Evolutionary conservation across 257 asterid genomes (phyloP).

Genomic region (Lycium ferocissimum): DNA sequence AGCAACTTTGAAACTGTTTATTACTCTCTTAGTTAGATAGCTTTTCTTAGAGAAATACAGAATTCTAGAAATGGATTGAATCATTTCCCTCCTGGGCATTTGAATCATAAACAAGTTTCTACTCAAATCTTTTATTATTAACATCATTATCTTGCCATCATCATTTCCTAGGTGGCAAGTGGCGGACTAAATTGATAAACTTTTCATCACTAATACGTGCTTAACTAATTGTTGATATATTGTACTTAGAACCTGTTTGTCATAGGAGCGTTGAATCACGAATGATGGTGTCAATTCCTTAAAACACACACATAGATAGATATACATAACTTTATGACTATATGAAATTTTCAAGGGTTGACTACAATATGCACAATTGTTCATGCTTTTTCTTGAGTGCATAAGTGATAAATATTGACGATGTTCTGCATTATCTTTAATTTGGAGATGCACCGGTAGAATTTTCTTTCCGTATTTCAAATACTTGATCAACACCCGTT

Average conservation of each 20-base stretch:
- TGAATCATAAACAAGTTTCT: neutral
- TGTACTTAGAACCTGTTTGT: neutral
- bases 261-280: neutral
- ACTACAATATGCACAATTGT: too few relatives aligned
- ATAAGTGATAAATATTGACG: too few relatives aligned
- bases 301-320: too few relatives aligned
- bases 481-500: too few relatives aligned
- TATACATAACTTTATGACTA: too few relatives aligned
- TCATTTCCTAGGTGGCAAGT: neutral
- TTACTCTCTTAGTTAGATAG: neutral
- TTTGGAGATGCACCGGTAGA: too few relatives aligned
- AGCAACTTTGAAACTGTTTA: neutral
- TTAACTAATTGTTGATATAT: neutral
- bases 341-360: too few relatives aligned
- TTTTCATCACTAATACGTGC: neutral
- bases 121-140: neutral
- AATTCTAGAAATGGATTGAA: neutral
- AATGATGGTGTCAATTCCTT: too few relatives aligned
- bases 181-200: neutral
- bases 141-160: neutral
- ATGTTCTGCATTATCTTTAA: too few relatives aligned
- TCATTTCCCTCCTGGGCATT: neutral
- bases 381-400: too few relatives aligned
- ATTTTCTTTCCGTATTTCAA: too few relatives aligned
- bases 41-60: neutral